Evolutionary conservation across 2,329 filamentous ascomycete genomes (phyloP).

Genomic region (Blumeria hordei): DNA sequence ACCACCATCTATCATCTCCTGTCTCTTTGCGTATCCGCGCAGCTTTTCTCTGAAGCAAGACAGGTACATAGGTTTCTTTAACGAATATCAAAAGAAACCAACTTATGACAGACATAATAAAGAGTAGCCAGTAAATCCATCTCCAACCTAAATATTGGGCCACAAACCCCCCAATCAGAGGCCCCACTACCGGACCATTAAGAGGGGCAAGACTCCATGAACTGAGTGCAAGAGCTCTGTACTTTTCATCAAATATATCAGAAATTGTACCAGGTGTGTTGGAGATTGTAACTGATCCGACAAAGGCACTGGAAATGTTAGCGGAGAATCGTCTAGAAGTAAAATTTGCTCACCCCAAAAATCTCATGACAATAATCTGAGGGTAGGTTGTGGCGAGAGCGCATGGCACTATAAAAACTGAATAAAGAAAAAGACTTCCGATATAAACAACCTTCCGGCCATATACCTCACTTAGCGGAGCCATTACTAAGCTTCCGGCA

Average conservation of each 20-base stretch:
- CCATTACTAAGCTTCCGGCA: conserved; percentile 44
- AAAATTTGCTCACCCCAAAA: conserved; percentile 33
- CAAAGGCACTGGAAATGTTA: conserved; percentile 27
- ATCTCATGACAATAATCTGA: conserved; percentile 46
- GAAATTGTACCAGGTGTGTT: conserved; percentile 66
- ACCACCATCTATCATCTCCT: conserved; percentile 51
- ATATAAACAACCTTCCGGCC: conserved; percentile 47
- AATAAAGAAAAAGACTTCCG: conserved; percentile 36
- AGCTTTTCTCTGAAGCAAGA: conserved; percentile 42
- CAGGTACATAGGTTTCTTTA: conserved; percentile 55
- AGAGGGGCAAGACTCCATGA: conserved; percentile 68
- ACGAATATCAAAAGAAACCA: conserved; percentile 33
- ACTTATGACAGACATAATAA: conserved; percentile 44
- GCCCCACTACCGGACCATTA: conserved; percentile 44
- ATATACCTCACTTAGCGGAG: conserved; percentile 49
- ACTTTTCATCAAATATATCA: conserved; percentile 60
- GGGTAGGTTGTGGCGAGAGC: conserved; percentile 43
- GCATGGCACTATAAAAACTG: conserved; percentile 45
- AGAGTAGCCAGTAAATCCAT: conserved; percentile 62
- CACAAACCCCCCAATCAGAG: conserved; percentile 60
- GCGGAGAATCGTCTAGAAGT: neutral
- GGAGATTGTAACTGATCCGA: conserved; percentile 56
- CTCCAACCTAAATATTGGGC: conserved; percentile 60
- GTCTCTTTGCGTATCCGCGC: conserved; percentile 39
- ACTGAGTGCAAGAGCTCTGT: conserved; percentile 60